phyloP scores from a whole-genome alignment of 2,329 filamentous ascomycete species.

The Sclerotiophoma versabilis region DNA sequence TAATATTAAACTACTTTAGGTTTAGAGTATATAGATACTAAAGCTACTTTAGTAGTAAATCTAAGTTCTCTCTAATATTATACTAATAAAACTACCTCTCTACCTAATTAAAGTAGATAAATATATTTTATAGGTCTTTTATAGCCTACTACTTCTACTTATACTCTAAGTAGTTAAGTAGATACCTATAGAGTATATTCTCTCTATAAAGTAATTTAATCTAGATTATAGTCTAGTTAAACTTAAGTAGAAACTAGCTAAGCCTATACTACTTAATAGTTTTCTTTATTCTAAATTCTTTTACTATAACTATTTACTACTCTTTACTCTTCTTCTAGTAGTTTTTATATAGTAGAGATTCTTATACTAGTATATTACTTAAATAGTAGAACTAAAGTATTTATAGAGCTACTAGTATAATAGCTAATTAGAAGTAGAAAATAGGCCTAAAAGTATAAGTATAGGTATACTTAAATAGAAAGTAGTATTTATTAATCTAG shows the following conservation, averaged over 20 bases:
- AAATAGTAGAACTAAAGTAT: neutral
- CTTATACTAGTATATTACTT: neutral
- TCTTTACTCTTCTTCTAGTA: neutral
- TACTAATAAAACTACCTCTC: neutral
- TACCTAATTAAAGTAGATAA: neutral
- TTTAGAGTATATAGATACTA: neutral
- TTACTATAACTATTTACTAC: neutral
- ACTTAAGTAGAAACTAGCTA: neutral
- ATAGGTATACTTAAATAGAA: neutral
- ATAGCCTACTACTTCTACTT: neutral
- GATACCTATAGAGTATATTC: neutral
- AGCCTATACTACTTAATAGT: neutral
- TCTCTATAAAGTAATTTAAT: neutral
- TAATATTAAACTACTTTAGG: neutral
- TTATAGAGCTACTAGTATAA: neutral
- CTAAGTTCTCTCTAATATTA: neutral
- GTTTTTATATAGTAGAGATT: neutral
- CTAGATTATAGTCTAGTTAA: neutral
- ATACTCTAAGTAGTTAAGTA: neutral
- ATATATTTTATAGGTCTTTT: neutral
- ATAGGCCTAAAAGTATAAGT: neutral
- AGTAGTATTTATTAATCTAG: neutral
- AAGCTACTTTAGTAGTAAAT: neutral
- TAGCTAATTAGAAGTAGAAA: neutral
- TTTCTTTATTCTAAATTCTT: neutral